Conservation (phyloP, 805 yeast genomes). For the Wickerhamiella musiphila region DNA sequence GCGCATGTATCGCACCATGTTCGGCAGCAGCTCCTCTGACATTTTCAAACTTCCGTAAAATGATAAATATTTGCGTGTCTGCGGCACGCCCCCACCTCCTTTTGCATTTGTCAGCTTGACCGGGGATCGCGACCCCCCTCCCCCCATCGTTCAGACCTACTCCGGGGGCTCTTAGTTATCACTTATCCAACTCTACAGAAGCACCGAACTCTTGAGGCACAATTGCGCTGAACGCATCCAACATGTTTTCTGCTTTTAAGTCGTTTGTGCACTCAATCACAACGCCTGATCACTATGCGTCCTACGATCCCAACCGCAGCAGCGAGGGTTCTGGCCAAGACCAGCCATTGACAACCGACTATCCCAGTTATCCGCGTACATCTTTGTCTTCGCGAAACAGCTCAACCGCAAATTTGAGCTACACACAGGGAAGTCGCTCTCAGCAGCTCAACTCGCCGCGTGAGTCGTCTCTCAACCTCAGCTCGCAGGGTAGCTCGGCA, state of each 20-base stretch:
- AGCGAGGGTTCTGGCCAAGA: slow-evolving; percentile 9
- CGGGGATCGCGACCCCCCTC: no score
- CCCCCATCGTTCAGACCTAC: no score
- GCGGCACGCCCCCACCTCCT: no score
- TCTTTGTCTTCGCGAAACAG: slow-evolving; percentile 3
- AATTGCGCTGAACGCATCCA: no score
- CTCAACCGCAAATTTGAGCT: slow-evolving; percentile 5
- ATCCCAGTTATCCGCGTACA: slow-evolving; percentile 3
- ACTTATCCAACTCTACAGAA: no score
- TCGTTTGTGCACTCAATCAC: slow-evolving; percentile 24
- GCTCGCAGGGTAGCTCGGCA: slow-evolving; percentile 11
- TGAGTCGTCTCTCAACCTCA: slow-evolving; percentile 11
- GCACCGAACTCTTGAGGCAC: no score
- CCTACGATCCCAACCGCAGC: slow-evolving; percentile 17
- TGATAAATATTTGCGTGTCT: no score
- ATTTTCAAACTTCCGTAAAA: no score
- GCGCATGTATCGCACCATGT: no score
- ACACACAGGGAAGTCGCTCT: slow-evolving; percentile 23
- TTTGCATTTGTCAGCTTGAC: no score
- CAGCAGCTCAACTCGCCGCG: slow-evolving; percentile 19
- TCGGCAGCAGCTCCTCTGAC: no score
- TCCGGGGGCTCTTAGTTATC: no score
- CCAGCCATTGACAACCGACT: slow-evolving; percentile 11
- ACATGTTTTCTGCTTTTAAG: slow-evolving; percentile 16
- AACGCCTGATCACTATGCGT: slow-evolving; percentile 25